Conservation (phyloP, 805 yeast genomes). For the Peterozyma toletana region DNA sequence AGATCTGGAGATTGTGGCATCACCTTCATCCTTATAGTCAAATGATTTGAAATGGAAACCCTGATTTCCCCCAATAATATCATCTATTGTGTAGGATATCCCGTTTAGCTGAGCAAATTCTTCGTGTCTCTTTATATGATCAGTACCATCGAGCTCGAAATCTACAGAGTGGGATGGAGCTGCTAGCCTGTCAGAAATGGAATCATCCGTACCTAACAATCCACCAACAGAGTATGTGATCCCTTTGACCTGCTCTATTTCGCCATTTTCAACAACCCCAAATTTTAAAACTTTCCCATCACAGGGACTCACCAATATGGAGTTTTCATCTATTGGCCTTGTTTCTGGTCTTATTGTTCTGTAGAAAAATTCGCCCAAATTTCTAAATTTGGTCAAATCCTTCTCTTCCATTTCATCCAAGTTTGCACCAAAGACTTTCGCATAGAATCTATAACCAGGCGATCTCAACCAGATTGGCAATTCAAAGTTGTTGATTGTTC, state of each 20-base stretch:
- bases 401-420: slow-evolving; percentile 84
- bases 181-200: slow-evolving; percentile 33
- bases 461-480: slow-evolving; percentile 85
- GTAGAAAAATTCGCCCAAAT: slow-evolving; percentile 88
- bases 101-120: slow-evolving; percentile 79
- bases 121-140: slow-evolving; percentile 43
- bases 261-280: slow-evolving; percentile 75
- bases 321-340: slow-evolving; percentile 63
- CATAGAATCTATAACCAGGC: slow-evolving; percentile 74
- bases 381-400: slow-evolving; percentile 65
- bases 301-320: slow-evolving; percentile 78
- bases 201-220: slow-evolving; percentile 57
- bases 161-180: slow-evolving; percentile 47
- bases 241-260: slow-evolving; percentile 95
- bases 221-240: slow-evolving; percentile 88
- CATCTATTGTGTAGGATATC: slow-evolving; percentile 62
- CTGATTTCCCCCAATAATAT: slow-evolving; percentile 47
- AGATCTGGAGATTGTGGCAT: slow-evolving; percentile 37
- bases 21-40: slow-evolving; percentile 60
- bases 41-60: slow-evolving; percentile 37
- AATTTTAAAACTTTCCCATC: slow-evolving; percentile 87
- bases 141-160: slow-evolving; percentile 32
- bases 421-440: slow-evolving; percentile 79
- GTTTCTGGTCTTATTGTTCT: slow-evolving; percentile 71
- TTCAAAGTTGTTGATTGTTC: slow-evolving; percentile 73